Percentiles rank a stretch among this genome's conserved stretches.
Conservation (phyloP, 2,329 filamentous ascomycete genomes). For the Juglanconis oblonga region DNA sequence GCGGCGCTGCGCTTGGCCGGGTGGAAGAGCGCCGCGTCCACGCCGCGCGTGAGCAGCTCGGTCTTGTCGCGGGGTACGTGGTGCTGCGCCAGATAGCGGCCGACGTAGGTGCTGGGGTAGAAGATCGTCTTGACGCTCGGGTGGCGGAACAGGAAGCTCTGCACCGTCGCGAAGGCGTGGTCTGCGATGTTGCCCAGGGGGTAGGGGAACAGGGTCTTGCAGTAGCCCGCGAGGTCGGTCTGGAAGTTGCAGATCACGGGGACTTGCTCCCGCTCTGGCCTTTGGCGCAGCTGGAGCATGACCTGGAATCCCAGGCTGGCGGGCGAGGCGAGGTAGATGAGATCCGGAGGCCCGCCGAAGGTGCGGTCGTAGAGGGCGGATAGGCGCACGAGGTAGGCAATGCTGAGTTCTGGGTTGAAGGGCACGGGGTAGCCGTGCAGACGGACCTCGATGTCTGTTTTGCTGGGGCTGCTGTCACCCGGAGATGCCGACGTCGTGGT, state of each 20-base stretch:
- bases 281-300: conserved; percentile 64
- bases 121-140: conserved; percentile 63
- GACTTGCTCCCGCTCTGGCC: conserved; percentile 50
- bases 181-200: conserved; percentile 61
- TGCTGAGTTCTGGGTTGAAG: conserved; percentile 68
- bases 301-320: conserved; percentile 70
- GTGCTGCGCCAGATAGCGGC: conserved; percentile 56
- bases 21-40: conserved; percentile 61
- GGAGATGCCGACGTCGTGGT: neutral
- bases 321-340: conserved; percentile 68
- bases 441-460: conserved; percentile 48
- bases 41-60: conserved; percentile 60
- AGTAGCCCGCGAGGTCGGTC: conserved; percentile 68
- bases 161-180: conserved; percentile 59
- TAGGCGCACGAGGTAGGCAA: conserved; percentile 67
- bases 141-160: conserved; percentile 65
- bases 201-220: conserved; percentile 64
- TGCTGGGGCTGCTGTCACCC: neutral
- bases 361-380: conserved; percentile 58
- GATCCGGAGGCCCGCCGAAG: conserved; percentile 57
- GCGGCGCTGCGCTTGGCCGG: conserved; percentile 49
- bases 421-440: conserved; percentile 64
- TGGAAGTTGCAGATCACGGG: conserved; percentile 68
- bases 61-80: conserved; percentile 56
- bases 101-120: conserved; percentile 64